phyloP scores from a whole-genome alignment of 192 early-diverging fungal species.

The Neocallimastix lanati region DNA sequence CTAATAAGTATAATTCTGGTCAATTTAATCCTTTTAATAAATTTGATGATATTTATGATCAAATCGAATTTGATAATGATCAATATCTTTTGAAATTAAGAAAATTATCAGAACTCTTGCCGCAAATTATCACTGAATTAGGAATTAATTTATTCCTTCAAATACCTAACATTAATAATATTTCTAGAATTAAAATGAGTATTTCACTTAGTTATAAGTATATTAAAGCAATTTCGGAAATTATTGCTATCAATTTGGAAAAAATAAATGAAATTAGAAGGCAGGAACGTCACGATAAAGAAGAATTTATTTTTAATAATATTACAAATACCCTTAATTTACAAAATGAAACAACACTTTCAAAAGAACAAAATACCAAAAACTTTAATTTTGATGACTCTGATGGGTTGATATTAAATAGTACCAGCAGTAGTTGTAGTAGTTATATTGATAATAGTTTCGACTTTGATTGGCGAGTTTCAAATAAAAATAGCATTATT shows the following conservation, averaged over 20 bases:
- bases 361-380: background rate
- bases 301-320: background rate
- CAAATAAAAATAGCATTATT: background rate
- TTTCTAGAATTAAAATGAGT: background rate
- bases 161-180: background rate
- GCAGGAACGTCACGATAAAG: background rate
- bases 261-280: background rate
- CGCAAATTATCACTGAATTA: background rate
- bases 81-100: background rate
- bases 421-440: background rate
- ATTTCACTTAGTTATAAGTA: background rate
- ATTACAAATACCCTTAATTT: no score
- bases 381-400: background rate
- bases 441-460: background rate
- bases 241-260: background rate
- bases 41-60: background rate
- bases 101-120: background rate
- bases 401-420: background rate
- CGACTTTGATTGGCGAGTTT: background rate
- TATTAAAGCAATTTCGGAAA: background rate
- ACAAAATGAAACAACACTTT: no score
- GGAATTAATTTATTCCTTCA: background rate
- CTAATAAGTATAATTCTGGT: no score
- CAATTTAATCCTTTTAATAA: background rate
- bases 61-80: background rate